Conservation (phyloP, 2,329 filamentous ascomycete genomes). For the Aspergillus versicolor region DNA sequence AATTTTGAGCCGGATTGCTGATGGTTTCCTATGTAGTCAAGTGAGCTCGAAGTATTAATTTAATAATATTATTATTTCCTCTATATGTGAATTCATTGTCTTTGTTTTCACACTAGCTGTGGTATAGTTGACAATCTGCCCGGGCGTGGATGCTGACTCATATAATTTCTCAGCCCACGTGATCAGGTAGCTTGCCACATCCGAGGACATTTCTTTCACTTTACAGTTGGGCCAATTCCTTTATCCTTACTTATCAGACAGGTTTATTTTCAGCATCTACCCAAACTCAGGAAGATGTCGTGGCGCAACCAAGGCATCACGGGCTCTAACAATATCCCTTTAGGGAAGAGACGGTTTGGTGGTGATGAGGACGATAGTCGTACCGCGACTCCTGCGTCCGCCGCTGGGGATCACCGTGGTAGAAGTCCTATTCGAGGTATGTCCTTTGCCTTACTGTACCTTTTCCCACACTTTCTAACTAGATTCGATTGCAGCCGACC, state of each 20-base stretch:
- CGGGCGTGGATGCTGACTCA: not conserved
- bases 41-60: not conserved
- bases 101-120: not conserved
- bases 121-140: not conserved
- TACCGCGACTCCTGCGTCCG: constrained; percentile 47
- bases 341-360: constrained; percentile 80
- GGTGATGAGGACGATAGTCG: constrained; percentile 54
- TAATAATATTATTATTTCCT: not conserved
- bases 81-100: not conserved
- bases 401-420: constrained; percentile 71
- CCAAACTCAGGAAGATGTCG: constrained; percentile 49
- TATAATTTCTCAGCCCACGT: constrained; percentile 8
- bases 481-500: constrained; percentile 36
- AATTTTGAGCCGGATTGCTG: not conserved
- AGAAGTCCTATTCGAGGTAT: constrained; percentile 83
- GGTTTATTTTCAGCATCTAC: constrained; percentile 9
- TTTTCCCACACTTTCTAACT: constrained; percentile 19
- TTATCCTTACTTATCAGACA: constrained; percentile 7
- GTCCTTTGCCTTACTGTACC: constrained; percentile 28
- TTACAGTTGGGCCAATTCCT: not conserved
- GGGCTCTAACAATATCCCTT: constrained; percentile 95
- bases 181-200: constrained; percentile 5
- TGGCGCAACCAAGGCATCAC: constrained; percentile 80
- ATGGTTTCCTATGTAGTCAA: not conserved
- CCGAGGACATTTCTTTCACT: not conserved